Percentiles rank a stretch among this genome's conserved stretches.
These are phyloP conservation scores for Lophiostoma macrostomum DNA, from an alignment of 495 filamentous ascomycete genomes.

Conservation along the genomic window DNA sequence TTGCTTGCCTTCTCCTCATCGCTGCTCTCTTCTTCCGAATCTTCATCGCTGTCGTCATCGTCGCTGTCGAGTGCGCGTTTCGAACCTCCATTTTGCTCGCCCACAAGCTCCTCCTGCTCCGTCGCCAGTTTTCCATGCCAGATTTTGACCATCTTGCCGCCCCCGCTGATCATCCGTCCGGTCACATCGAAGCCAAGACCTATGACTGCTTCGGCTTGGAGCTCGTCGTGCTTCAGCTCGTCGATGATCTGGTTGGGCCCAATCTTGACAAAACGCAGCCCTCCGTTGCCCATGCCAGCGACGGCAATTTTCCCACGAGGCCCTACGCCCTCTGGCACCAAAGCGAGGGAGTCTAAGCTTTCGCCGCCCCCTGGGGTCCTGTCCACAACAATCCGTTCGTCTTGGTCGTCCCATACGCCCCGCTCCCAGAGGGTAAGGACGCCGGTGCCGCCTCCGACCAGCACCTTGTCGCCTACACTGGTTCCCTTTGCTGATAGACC, in stretches of 20 bases:
- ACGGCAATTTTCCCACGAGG: conserved; percentile 64
- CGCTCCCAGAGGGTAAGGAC: conserved; percentile 90
- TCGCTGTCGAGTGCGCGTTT: conserved; percentile 19
- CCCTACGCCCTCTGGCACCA: conserved; percentile 62
- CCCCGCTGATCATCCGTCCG: conserved; percentile 81
- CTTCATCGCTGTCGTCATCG: conserved; percentile 44
- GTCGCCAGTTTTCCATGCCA: conserved; percentile 63
- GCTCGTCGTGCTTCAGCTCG: conserved; percentile 72
- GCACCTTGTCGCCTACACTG: conserved; percentile 67
- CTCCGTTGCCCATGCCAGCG: conserved; percentile 73
- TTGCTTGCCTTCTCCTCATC: conserved; percentile 40
- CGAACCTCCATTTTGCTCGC: conserved; percentile 33
- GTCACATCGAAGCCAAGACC: conserved; percentile 76
- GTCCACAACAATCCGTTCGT: conserved; percentile 76
- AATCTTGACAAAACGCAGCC: conserved; percentile 53
- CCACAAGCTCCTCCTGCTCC: conserved; percentile 45
- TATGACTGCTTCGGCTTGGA: conserved; percentile 80
- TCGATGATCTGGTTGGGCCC: conserved; percentile 58
- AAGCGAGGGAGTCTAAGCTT: conserved; percentile 66
- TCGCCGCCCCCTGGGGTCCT: conserved; percentile 56
- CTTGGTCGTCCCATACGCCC: conserved; percentile 90
- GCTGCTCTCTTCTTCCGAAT: conserved; percentile 41
- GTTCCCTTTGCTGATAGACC: conserved; percentile 61
- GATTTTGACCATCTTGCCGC: conserved; percentile 77
- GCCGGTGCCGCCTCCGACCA: conserved; percentile 75